These are phyloP conservation scores for Cercophora scortea DNA, from an alignment of 495 filamentous ascomycete species.

Conservation along the genomic window DNA sequence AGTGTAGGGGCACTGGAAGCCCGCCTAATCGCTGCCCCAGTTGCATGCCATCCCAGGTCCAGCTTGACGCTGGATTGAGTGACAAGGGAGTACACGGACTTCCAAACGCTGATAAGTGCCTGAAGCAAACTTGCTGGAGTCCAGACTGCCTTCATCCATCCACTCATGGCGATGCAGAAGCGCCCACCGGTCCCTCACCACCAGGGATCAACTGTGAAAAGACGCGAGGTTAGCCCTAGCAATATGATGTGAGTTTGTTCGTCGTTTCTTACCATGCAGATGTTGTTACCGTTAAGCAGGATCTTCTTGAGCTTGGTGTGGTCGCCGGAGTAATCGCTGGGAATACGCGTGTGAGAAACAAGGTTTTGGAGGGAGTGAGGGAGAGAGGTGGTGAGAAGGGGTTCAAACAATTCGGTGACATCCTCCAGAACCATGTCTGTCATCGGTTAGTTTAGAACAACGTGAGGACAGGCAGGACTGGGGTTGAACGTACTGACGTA, in stretches of 20 bases:
- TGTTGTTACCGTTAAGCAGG: slow-evolving; percentile 94
- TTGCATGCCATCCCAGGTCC: too few species aligned
- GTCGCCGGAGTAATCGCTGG: slow-evolving; percentile 79
- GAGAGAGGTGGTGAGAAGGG: background rate
- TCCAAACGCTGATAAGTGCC: too few species aligned
- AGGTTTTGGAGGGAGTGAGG: background rate
- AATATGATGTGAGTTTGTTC: background rate
- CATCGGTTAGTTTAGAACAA: background rate
- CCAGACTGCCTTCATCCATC: too few species aligned
- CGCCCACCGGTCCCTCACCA: slow-evolving; percentile 63
- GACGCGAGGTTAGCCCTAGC: background rate
- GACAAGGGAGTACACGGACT: too few species aligned
- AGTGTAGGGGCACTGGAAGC: too few species aligned
- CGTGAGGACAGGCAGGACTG: background rate
- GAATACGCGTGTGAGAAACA: background rate
- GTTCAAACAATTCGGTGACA: slow-evolving; percentile 87
- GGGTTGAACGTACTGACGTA: slow-evolving; percentile 82
- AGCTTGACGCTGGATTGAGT: too few species aligned
- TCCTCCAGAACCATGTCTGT: slow-evolving; percentile 97
- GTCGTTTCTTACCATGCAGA: slow-evolving; percentile 76
- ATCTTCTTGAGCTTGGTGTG: slow-evolving; percentile 88
- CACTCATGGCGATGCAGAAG: background rate
- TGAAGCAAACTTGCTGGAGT: too few species aligned
- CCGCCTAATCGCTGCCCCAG: too few species aligned
- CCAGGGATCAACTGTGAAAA: slow-evolving; percentile 69